phyloP scores from a whole-genome alignment of 768 basidiomycete species.

The Ramaria rubella region DNA sequence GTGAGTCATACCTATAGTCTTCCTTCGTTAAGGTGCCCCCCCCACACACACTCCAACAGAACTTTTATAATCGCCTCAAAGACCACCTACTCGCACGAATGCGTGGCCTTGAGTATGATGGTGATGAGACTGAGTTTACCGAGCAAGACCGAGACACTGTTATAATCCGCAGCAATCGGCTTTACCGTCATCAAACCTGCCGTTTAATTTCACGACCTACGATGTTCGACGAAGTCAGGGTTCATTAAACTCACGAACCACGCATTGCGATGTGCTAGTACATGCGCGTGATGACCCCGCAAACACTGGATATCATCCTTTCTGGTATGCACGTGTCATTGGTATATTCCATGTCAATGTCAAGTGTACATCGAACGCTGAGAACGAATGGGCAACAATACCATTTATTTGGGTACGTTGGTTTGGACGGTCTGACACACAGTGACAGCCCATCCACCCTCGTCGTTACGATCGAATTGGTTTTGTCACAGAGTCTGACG shows the following conservation, averaged over 20 bases:
- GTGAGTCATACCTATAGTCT: too few relatives aligned
- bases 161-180: too few relatives aligned
- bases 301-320: slow-evolving; percentile 14
- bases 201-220: slow-evolving; percentile 21
- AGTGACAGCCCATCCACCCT: background rate
- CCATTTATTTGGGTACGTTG: slow-evolving; percentile 11
- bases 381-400: background rate
- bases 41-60: too few relatives aligned
- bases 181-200: slow-evolving; percentile 17
- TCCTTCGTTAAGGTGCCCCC: too few relatives aligned
- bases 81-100: slow-evolving; percentile 19
- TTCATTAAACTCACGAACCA: slow-evolving; percentile 15
- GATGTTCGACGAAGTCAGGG: slow-evolving; percentile 14
- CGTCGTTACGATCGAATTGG: background rate
- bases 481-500: slow-evolving; percentile 2
- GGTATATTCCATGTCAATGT: slow-evolving; percentile 10
- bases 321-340: slow-evolving; percentile 19
- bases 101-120: slow-evolving; percentile 12
- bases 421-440: slow-evolving; percentile 1
- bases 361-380: background rate
- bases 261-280: slow-evolving; percentile 17
- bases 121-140: slow-evolving; percentile 13
- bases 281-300: slow-evolving; percentile 12
- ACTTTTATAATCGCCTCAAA: slow-evolving; percentile 17
- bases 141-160: too few relatives aligned